These are phyloP conservation scores for Somion occarium DNA, from an alignment of 1,284 basidiomycete species.

Conservation along the genomic window DNA sequence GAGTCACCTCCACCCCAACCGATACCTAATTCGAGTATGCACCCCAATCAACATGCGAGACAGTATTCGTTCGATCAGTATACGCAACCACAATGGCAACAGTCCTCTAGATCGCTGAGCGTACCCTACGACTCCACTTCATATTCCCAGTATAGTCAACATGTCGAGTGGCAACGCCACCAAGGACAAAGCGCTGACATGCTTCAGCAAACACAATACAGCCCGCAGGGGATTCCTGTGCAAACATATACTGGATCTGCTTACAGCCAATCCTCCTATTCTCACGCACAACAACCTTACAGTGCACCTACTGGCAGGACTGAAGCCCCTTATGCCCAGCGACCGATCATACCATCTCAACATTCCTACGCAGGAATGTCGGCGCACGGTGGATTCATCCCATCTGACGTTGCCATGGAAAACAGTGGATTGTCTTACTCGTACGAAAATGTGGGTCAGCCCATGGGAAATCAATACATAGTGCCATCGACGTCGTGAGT, in stretches of 20 bases:
- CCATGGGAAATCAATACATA: background rate
- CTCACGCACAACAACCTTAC: background rate
- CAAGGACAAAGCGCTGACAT: conserved; percentile 4
- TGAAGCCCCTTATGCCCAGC: background rate
- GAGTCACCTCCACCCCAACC: conserved; percentile 17
- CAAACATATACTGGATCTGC: background rate
- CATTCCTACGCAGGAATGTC: background rate
- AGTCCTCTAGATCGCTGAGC: no score
- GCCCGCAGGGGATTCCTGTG: background rate
- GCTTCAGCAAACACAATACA: conserved; percentile 9
- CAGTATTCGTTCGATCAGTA: conserved; percentile 8
- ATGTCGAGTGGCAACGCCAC: conserved; percentile 12
- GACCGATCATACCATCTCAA: background rate
- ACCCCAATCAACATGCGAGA: conserved; percentile 3
- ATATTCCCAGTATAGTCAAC: conserved; percentile 9
- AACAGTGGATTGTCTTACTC: background rate
- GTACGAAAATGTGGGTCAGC: background rate
- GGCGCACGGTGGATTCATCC: background rate
- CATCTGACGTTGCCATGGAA: background rate
- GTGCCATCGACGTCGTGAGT: background rate
- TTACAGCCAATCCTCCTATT: background rate
- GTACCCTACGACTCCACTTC: conserved; percentile 11
- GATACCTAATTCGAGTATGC: conserved; percentile 6
- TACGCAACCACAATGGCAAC: conserved; percentile 15
- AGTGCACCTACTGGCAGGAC: background rate